A percentile compares a stretch with the other conserved stretches of the same genome.
Evolutionary conservation across 352 stramenopile genomes (phyloP).

Genomic region (Thalassiosira pacifica): DNA sequence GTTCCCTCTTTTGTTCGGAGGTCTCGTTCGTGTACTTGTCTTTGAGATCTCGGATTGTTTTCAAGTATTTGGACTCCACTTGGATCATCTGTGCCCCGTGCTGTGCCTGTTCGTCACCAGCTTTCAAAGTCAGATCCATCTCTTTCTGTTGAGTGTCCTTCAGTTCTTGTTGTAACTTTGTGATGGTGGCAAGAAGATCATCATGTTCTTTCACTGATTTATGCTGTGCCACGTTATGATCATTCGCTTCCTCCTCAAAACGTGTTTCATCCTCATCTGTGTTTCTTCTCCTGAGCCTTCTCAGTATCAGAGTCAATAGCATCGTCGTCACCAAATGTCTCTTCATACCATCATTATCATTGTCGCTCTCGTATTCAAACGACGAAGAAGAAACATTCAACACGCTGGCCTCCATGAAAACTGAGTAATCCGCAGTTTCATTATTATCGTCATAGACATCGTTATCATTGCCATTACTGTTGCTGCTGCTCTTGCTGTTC

Average conservation of each 20-base stretch:
- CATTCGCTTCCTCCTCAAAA: background rate
- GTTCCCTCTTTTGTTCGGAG: slow-evolving; percentile 49
- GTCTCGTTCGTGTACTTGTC: slow-evolving; percentile 65
- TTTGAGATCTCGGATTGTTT: slow-evolving; percentile 44
- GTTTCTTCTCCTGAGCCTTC: slow-evolving; percentile 6
- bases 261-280: slow-evolving; percentile 4
- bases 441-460: slow-evolving; percentile 46
- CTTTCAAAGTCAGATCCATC: slow-evolving; percentile 46
- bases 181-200: slow-evolving; percentile 31
- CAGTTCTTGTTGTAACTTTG: slow-evolving; percentile 55
- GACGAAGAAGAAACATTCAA: slow-evolving; percentile 9
- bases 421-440: slow-evolving; percentile 48
- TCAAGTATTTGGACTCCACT: slow-evolving; percentile 65
- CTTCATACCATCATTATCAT: slow-evolving; percentile 32
- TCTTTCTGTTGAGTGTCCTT: slow-evolving; percentile 53
- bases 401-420: slow-evolving; percentile 40
- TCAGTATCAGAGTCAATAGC: slow-evolving; percentile 22
- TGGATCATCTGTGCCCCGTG: slow-evolving; percentile 79
- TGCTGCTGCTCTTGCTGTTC: slow-evolving; percentile 19
- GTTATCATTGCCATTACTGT: slow-evolving; percentile 1
- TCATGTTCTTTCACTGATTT: slow-evolving; percentile 26
- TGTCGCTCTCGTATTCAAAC: slow-evolving; percentile 33
- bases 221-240: background rate
- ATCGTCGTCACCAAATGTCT: slow-evolving; percentile 38
- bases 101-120: slow-evolving; percentile 68